Conservation (phyloP, 345 rosid genomes). For the Eucalyptus erythrocorys region DNA sequence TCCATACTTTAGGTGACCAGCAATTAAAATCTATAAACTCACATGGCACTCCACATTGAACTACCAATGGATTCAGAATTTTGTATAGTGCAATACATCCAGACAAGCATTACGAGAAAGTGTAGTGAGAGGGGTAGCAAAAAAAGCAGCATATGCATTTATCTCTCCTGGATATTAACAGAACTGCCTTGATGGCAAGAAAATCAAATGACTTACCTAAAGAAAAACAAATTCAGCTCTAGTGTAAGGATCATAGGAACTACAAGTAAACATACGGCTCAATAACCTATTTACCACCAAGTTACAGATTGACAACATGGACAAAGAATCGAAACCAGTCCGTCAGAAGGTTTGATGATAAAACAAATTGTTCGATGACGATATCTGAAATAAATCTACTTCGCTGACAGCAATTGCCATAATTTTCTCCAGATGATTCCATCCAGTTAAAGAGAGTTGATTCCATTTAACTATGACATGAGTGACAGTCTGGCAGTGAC, state of each 20-base stretch:
- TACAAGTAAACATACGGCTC: not conserved
- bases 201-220: not conserved
- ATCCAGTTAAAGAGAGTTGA: not conserved
- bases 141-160: not conserved
- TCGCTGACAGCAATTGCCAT: not conserved
- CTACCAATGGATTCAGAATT: not conserved
- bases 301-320: not conserved
- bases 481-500: not conserved
- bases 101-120: not conserved
- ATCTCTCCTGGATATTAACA: not conserved
- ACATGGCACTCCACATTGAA: not conserved
- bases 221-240: not conserved
- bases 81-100: not conserved
- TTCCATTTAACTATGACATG: not conserved
- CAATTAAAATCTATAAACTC: not conserved
- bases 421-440: not conserved
- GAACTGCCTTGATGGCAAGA: not conserved
- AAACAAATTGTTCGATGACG: not conserved
- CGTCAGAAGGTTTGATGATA: not conserved
- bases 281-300: not conserved
- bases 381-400: not conserved
- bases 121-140: not conserved
- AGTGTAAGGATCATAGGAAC: not conserved
- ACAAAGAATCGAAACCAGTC: not conserved
- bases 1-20: not conserved